These are phyloP conservation scores for Phlegmacium glaucopus DNA, from an alignment of 768 basidiomycete genomes.

Conservation along the genomic window DNA sequence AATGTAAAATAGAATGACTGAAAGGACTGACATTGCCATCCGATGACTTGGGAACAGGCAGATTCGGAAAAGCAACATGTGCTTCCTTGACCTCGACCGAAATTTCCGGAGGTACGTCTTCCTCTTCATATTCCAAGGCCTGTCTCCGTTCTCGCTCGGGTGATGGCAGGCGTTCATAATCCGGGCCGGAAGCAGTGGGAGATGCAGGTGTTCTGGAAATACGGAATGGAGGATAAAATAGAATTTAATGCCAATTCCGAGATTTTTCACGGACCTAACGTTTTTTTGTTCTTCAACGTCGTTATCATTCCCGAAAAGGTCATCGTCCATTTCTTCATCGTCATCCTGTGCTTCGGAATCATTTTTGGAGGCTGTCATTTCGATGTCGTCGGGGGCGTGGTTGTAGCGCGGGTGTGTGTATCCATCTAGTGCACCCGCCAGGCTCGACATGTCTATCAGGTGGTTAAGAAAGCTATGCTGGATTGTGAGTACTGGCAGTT, in stretches of 20 bases:
- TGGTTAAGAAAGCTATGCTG: conserved; percentile 11
- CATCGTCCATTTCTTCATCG: conserved; percentile 48
- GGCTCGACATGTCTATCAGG: conserved; percentile 47
- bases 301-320: conserved; percentile 77
- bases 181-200: conserved; percentile 48
- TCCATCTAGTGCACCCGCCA: conserved; percentile 54
- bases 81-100: conserved; percentile 62
- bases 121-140: conserved; percentile 80
- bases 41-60: conserved; percentile 75
- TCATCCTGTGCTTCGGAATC: conserved; percentile 25
- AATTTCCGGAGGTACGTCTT: conserved; percentile 59
- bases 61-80: conserved; percentile 79
- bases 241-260: conserved; percentile 4
- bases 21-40: conserved; percentile 67
- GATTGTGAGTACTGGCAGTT: conserved; percentile 1
- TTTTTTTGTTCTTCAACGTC: conserved; percentile 47
- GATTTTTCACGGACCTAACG: conserved; percentile 41
- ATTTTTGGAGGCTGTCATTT: conserved; percentile 33
- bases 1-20: not conserved
- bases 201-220: conserved; percentile 32
- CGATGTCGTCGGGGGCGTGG: conserved; percentile 31
- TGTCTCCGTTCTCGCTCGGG: conserved; percentile 60
- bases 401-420: conserved; percentile 2
- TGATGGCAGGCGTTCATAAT: conserved; percentile 66
- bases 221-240: conserved; percentile 4